Evolutionary conservation across 2,329 filamentous ascomycete species (phyloP), one percentile per base, ranked within the genome.

Genomic region (Beauveria bassiana): DNA sequence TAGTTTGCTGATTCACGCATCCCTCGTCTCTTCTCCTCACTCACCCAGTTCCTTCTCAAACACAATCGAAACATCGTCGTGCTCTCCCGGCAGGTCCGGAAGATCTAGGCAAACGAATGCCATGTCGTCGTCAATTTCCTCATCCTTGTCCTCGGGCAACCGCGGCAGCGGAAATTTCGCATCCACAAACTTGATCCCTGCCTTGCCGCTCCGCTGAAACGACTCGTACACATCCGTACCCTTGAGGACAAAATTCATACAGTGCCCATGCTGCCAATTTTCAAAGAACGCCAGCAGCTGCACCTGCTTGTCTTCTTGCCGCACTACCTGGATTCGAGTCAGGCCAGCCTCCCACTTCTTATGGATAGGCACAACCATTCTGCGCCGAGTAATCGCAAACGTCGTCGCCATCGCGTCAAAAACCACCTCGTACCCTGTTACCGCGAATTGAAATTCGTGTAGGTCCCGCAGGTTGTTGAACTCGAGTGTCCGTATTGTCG

Each of bases 271-370:
- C 49, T 84, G 85, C 73, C 96, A 96, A 63, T 93, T 89, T 65
- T 91, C 87, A 72, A 96, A 95, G 75, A 96, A 97, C 3, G 87
- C 91, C 24, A 96, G 77, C 34, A 97, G 77, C 72, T 96, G 91
- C 24, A 89, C 75, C 16, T 89, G 83, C 68, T 86, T 89, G 64
- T 92, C 89, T 65, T 88, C 87, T 66, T 86, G 81, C 60, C 68
- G 70, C 42, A 96, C 85, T 43, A 96, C 80, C 71, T 96, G 92
- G 8, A 96, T 79, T 42, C 93, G 86, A 9, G 90, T 90, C 43
- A 81, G 82, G n/a, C 81, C 85, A 2, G 92, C 90, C 70, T 96
- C 91, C 90, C 91, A 96, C 73, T 95, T 95, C 76, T 96, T 96
- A 77, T 96, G 90, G 66, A 96, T 93, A 0, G 91, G 91, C 18